A percentile compares a stretch with the other conserved stretches of the same genome.
Evolutionary conservation across 148 eudicot species (phyloP).

Genomic region (Limonium bicolor): DNA sequence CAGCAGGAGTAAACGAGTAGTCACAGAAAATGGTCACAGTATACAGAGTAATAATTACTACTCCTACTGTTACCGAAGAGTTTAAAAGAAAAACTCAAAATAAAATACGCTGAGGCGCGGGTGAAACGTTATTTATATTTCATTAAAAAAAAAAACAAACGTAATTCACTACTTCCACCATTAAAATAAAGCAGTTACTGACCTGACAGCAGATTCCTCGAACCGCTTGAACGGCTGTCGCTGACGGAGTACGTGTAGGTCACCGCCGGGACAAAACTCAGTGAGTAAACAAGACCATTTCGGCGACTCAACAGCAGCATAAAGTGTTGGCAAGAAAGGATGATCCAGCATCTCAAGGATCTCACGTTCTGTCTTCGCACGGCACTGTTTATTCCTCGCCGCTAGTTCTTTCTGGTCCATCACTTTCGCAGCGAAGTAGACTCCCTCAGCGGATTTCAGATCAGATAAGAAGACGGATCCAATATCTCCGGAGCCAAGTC

Average conservation of each 20-base stretch:
- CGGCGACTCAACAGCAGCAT: constrained; percentile 39
- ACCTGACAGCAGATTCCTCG: constrained; percentile 84
- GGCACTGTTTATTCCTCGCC: constrained; percentile 53
- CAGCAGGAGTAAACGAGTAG: no score
- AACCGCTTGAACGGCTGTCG: constrained; percentile 75
- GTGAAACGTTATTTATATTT: no score
- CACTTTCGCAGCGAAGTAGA: constrained; percentile 67
- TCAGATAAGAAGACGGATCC: constrained; percentile 77
- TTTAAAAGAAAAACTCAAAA: no score
- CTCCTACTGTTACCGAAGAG: no score
- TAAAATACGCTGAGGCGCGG: no score
- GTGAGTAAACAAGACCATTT: constrained; percentile 73
- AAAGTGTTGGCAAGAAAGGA: constrained; percentile 72
- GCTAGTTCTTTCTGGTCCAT: constrained; percentile 69
- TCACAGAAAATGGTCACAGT: no score
- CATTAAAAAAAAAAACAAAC: no score
- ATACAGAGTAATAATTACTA: no score
- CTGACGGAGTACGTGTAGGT: constrained; percentile 87
- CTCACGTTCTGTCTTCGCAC: constrained; percentile 62
- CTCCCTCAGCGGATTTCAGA: constrained; percentile 28
- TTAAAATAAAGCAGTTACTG: no score
- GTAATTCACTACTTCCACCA: no score
- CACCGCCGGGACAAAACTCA: constrained; percentile 96
- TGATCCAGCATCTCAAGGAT: constrained; percentile 72
- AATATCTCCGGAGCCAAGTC: constrained; percentile 88